Evolutionary conservation across 148 eudicot genomes (phyloP).

Genomic region (Silene latifolia): DNA sequence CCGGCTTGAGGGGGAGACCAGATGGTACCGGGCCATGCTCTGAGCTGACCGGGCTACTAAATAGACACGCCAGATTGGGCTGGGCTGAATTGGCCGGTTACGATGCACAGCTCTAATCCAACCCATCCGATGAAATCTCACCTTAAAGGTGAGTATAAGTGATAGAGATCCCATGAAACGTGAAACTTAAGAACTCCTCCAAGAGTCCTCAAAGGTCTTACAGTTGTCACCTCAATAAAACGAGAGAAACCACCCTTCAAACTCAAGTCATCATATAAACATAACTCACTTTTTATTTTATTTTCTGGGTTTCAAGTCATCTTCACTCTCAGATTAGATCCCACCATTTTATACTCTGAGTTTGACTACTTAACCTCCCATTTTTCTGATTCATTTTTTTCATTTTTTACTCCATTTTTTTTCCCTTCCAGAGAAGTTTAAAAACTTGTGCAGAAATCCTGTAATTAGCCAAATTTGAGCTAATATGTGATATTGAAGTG

Average conservation of each 20-base stretch:
- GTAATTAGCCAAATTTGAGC: conserved; percentile 1
- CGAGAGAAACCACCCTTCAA: conserved; percentile 17
- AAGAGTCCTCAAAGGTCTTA: not conserved
- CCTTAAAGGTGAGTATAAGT: no score
- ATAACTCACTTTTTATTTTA: not conserved
- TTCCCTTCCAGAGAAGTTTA: not conserved
- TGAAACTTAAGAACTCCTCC: no score
- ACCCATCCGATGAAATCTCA: no score
- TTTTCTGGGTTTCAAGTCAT: conserved; percentile 18
- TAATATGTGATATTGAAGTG: not conserved
- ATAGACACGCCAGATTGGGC: no score
- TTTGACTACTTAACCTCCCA: conserved; percentile 25
- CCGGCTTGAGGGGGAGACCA: no score
- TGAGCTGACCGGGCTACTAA: no score
- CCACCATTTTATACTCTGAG: not conserved
- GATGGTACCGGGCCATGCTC: no score
- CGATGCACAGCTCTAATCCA: no score
- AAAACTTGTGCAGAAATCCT: not conserved
- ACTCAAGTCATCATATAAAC: not conserved
- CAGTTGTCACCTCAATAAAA: conserved; percentile 3
- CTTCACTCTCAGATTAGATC: conserved; percentile 27
- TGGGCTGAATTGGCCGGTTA: no score
- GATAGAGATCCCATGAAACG: not conserved
- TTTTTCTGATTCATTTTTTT: not conserved
- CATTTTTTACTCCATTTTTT: not conserved